A percentile compares a stretch with the other conserved stretches of the same genome.
Evolutionary conservation across 352 stramenopile species (phyloP).

Genomic region (Thraustochytrium striatum): DNA sequence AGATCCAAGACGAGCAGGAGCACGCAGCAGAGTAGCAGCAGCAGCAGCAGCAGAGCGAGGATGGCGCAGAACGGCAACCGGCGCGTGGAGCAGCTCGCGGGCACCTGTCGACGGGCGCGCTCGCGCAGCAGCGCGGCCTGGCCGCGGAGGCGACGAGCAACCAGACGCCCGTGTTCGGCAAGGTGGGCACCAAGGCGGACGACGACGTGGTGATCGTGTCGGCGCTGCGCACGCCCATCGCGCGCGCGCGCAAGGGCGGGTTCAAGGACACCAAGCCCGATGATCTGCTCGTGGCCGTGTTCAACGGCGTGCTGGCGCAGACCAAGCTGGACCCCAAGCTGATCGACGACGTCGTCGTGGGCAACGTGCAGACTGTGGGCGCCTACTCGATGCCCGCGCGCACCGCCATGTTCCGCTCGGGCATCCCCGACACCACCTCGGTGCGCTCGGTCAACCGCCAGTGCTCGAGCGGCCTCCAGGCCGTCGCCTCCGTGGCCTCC

Average conservation of each 20-base stretch:
- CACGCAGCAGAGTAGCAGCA: too few relatives aligned
- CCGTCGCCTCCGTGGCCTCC: constrained; percentile 67
- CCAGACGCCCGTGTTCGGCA: constrained; percentile 26
- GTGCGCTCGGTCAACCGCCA: constrained; percentile 74
- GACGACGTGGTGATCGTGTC: constrained; percentile 50
- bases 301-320: constrained; percentile 72
- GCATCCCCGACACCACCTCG: constrained; percentile 70
- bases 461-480: constrained; percentile 76
- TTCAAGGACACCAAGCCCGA: constrained; percentile 87
- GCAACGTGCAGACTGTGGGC: constrained; percentile 75
- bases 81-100: constrained; percentile 25
- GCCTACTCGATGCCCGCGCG: constrained; percentile 69
- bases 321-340: constrained; percentile 70
- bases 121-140: not conserved
- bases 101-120: not conserved
- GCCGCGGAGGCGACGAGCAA: not conserved
- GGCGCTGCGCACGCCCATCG: constrained; percentile 36
- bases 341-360: constrained; percentile 72
- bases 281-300: constrained; percentile 70
- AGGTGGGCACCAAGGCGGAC: constrained; percentile 21
- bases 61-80: not conserved
- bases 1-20: too few relatives aligned
- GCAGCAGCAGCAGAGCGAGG: not conserved
- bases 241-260: constrained; percentile 56
- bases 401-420: constrained; percentile 69